phyloP scores from a whole-genome alignment of 2,329 filamentous ascomycete species.

The Hypoxylon sp. region DNA sequence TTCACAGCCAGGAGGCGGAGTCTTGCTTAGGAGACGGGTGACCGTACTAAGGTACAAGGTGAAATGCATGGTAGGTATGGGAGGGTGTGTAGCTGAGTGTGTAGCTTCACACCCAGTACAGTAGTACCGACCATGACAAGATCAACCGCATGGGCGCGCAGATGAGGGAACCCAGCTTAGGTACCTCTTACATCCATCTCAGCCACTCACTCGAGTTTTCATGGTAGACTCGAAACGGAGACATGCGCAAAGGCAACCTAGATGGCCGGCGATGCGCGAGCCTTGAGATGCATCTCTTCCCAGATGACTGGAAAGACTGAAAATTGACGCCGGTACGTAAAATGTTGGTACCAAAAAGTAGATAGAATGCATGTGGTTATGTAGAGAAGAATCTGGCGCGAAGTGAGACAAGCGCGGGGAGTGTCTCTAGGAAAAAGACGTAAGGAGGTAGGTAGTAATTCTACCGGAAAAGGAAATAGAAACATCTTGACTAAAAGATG shows the following conservation, averaged over 20 bases:
- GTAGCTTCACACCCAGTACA: slow-evolving; percentile 35
- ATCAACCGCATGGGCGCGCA: slow-evolving; percentile 28
- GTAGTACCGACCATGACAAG: slow-evolving; percentile 22
- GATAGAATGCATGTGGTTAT: background rate
- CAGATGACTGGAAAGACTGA: slow-evolving; percentile 19
- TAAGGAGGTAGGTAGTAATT: slow-evolving; percentile 23
- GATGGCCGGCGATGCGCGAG: slow-evolving; percentile 15
- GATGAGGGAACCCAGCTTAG: slow-evolving; percentile 34
- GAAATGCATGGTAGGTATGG: slow-evolving; percentile 27
- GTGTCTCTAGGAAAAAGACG: slow-evolving; percentile 32
- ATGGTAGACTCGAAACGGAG: slow-evolving; percentile 28
- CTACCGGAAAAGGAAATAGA: slow-evolving; percentile 21
- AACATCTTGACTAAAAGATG: slow-evolving; percentile 15
- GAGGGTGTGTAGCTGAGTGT: slow-evolving; percentile 37
- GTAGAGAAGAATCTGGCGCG: slow-evolving; percentile 21
- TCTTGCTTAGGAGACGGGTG: slow-evolving; percentile 45
- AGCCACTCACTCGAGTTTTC: slow-evolving; percentile 34
- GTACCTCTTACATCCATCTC: slow-evolving; percentile 23
- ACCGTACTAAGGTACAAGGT: slow-evolving; percentile 44
- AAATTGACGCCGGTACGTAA: background rate
- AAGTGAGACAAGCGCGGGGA: slow-evolving; percentile 36
- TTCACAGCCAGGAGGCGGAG: slow-evolving; percentile 49
- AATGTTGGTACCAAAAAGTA: slow-evolving; percentile 25
- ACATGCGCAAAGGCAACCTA: slow-evolving; percentile 17
- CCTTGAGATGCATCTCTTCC: slow-evolving; percentile 8